These are phyloP conservation scores for Teratosphaeria nubilosa DNA, from an alignment of 2,329 filamentous ascomycete genomes.

Conservation along the genomic window DNA sequence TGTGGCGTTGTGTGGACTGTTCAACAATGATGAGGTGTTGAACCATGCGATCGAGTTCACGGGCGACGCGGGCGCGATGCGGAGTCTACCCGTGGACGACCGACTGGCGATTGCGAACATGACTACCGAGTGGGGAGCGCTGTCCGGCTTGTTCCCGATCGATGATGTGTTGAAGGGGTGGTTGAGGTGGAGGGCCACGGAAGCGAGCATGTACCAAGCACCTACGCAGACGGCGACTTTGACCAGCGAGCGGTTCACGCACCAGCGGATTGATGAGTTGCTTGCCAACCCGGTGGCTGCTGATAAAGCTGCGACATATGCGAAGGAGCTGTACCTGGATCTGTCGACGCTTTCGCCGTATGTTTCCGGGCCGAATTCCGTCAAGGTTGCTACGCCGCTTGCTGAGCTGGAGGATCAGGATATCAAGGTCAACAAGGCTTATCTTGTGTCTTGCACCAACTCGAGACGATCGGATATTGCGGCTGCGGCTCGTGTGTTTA, in stretches of 20 bases:
- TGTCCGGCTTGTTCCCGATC: conserved; percentile 70
- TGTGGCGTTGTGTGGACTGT: conserved; percentile 73
- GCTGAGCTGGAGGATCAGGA: conserved; percentile 59
- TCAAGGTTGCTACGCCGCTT: conserved; percentile 76
- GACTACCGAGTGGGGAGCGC: conserved; percentile 71
- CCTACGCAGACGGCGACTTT: conserved; percentile 38
- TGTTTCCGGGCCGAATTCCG: conserved; percentile 79
- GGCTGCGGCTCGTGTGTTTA: conserved; percentile 76
- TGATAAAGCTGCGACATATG: conserved; percentile 69
- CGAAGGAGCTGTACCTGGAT: conserved; percentile 73
- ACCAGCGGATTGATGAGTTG: conserved; percentile 63
- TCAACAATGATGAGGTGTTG: conserved; percentile 77
- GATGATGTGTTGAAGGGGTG: conserved; percentile 62
- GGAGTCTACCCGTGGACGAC: conserved; percentile 60
- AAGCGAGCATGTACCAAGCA: conserved; percentile 50
- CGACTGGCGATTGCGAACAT: conserved; percentile 70
- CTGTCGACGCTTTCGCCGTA: conserved; percentile 76
- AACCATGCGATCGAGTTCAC: conserved; percentile 88
- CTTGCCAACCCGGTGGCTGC: conserved; percentile 56
- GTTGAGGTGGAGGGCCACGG: conserved; percentile 67
- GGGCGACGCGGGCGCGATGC: conserved; percentile 67
- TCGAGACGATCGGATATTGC: conserved; percentile 69
- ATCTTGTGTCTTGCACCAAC: conserved; percentile 87
- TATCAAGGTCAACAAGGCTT: conserved; percentile 74
- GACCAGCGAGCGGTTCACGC: conserved; percentile 54